phyloP scores from a whole-genome alignment of 768 basidiomycete species.

The Leccinellum rugosiceps region DNA sequence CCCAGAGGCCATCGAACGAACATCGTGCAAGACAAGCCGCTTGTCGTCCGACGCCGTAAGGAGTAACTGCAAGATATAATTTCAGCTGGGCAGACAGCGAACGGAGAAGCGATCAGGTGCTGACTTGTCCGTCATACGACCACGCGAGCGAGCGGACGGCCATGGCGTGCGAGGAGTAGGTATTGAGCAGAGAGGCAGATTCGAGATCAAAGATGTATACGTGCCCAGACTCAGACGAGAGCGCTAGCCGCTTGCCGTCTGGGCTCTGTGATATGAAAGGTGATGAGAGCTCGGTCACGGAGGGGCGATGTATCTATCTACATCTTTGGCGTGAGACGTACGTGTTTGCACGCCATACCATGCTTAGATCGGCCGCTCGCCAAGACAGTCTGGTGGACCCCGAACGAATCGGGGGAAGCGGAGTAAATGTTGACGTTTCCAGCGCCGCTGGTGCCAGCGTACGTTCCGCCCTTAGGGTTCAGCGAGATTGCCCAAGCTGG shows the following conservation, averaged over 20 bases:
- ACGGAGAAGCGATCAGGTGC: constrained; percentile 20
- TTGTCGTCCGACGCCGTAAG: constrained; percentile 93
- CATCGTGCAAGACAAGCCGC: constrained; percentile 86
- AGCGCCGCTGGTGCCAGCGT: constrained; percentile 68
- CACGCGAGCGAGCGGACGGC: constrained; percentile 83
- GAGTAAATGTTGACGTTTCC: constrained; percentile 75
- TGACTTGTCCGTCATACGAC: constrained; percentile 85
- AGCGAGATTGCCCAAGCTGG: constrained; percentile 84
- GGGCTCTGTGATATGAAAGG: constrained; percentile 59
- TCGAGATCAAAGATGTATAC: constrained; percentile 84
- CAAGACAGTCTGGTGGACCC: constrained; percentile 54
- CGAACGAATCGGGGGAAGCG: constrained; percentile 64
- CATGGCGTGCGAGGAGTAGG: constrained; percentile 88
- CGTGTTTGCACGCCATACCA: constrained; percentile 72
- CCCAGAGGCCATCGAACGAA: constrained; percentile 61
- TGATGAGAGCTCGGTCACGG: not conserved
- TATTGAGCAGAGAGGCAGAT: constrained; percentile 57
- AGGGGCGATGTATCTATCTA: constrained; percentile 1
- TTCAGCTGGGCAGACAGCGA: not conserved
- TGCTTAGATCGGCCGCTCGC: constrained; percentile 72
- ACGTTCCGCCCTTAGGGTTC: constrained; percentile 68
- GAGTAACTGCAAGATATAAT: constrained; percentile 54
- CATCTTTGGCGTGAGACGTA: constrained; percentile 34
- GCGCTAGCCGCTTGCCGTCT: constrained; percentile 77
- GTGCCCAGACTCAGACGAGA: constrained; percentile 84